Evolutionary conservation across 441 rosid genomes (phyloP), one percentile per base, ranked within the genome.

Genomic region (Populus hybrid): DNA sequence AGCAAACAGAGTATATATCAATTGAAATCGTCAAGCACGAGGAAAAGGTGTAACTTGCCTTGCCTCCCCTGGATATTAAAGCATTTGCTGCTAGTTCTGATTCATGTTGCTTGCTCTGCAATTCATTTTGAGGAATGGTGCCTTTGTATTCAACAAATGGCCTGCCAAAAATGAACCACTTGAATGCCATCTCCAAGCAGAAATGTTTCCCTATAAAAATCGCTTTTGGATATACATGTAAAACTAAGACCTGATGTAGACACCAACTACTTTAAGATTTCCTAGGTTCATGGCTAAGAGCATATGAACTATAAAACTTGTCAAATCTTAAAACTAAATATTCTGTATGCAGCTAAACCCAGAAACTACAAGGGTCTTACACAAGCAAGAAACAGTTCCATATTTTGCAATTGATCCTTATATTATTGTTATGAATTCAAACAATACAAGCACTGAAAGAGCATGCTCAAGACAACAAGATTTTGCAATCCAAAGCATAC

Each of bases 71-170:
- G 65, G 91, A 75, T 78, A 92, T 91, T 69, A 92, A 79, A 30
- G 85, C 85, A 82, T 87, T 89, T 28, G 88, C 93, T 86, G 87
- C 96, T 20, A 70, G 69, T 83, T 91, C 96, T 82, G 89, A 69
- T 78, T 90, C 94, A 76, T 77, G 83, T 81, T 76, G 91, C 84
- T 90, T 90, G 81, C 32, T 87, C 73, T 80, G 89, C 80, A 91
- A 38, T 78, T 86, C 90, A 81, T 67, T 83, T 78, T 85, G 94
- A 11, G 89, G 86, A 82, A 90, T 73, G 10, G 72, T 73, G 54
- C 96, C 97, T 73, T 88, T 90, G 82, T 91, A 94, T 83, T 94
- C 95, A 81, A 94, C 95, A 81, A 83, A 92, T 36, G 95, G 92
- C 86, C 95, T 86, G 88, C 75, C 69, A 75, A 65, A 46, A 68